These are phyloP conservation scores for Rhodotorula sp. DNA, from an alignment of 1,284 basidiomycete genomes.

Conservation along the genomic window DNA sequence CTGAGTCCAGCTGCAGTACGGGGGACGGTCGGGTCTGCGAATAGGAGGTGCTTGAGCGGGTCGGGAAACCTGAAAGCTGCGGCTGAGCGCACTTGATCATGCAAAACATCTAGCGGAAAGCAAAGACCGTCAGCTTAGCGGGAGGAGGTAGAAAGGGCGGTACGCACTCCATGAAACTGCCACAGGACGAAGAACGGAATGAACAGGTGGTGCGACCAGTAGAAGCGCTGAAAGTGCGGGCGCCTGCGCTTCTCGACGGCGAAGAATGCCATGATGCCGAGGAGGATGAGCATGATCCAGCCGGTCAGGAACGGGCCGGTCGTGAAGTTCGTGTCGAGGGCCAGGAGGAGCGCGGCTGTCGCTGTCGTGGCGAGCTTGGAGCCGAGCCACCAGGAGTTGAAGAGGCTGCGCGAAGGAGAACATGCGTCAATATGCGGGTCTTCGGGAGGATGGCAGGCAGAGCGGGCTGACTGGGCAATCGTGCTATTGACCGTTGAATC, in stretches of 20 bases:
- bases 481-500: slow-evolving; percentile 24
- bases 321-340: slow-evolving; percentile 71
- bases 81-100: slow-evolving; percentile 22
- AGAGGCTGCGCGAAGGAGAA: not conserved
- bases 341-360: slow-evolving; percentile 58
- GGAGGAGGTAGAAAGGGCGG: not conserved
- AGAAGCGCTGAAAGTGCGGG: slow-evolving; percentile 63
- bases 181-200: slow-evolving; percentile 83
- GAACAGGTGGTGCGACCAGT: slow-evolving; percentile 70
- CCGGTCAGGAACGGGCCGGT: slow-evolving; percentile 88
- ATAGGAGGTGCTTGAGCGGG: no score
- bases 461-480: slow-evolving; percentile 9
- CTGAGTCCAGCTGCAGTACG: slow-evolving; percentile 76
- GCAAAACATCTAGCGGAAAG: slow-evolving; percentile 38
- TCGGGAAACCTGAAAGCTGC: no score
- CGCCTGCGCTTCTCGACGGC: slow-evolving; percentile 73
- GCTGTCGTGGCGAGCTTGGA: slow-evolving; percentile 53
- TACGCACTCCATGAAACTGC: slow-evolving; percentile 80
- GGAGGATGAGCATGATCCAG: slow-evolving; percentile 77
- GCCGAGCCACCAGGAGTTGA: slow-evolving; percentile 24
- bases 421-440: not conserved
- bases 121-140: not conserved
- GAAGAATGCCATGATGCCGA: slow-evolving; percentile 75
- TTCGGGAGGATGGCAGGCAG: not conserved
- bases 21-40: slow-evolving; percentile 71